Conservation (phyloP, 441 rosid species). For the Mallotus repandus region DNA sequence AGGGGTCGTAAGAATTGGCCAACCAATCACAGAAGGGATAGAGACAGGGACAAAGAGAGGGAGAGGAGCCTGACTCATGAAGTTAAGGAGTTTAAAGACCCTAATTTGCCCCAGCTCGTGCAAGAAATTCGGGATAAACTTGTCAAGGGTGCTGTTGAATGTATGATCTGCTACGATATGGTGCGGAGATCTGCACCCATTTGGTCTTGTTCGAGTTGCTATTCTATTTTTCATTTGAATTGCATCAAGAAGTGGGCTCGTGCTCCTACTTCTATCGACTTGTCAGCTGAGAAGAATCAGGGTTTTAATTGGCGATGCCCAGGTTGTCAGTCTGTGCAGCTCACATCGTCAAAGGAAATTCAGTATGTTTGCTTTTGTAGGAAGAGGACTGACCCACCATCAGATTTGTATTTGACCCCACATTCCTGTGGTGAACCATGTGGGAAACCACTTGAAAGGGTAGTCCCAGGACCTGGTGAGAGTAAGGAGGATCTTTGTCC, state of each 20-base stretch:
- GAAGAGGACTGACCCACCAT: slow-evolving; percentile 83
- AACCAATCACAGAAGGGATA: slow-evolving; percentile 42
- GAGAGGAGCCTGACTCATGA: slow-evolving; percentile 35
- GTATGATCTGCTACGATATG: slow-evolving; percentile 99
- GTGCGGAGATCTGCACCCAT: slow-evolving; percentile 77
- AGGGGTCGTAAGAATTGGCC: slow-evolving; percentile 33
- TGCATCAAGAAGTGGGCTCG: slow-evolving; percentile 98
- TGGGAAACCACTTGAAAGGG: slow-evolving; percentile 89
- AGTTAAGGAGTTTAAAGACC: slow-evolving; percentile 40
- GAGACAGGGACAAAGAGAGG: slow-evolving; percentile 32
- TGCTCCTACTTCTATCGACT: slow-evolving; percentile 85
- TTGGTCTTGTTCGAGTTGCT: slow-evolving; percentile 98
- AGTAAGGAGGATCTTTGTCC: slow-evolving; percentile 74
- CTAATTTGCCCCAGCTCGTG: slow-evolving; percentile 81
- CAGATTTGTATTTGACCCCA: slow-evolving; percentile 94
- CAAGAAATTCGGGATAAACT: slow-evolving; percentile 96
- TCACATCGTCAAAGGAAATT: slow-evolving; percentile 73
- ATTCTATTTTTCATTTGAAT: slow-evolving; percentile 84
- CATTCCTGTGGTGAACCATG: slow-evolving; percentile 99
- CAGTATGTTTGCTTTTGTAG: slow-evolving; percentile 84
- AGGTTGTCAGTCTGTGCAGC: slow-evolving; percentile 91
- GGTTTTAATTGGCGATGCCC: slow-evolving; percentile 99
- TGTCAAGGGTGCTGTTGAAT: slow-evolving; percentile 68
- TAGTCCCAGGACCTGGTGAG: slow-evolving; percentile 33
- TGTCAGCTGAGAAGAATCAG: slow-evolving; percentile 74